These are phyloP conservation scores for Hypoxylon sp. DNA, from an alignment of 2,329 filamentous ascomycete genomes.

Conservation along the genomic window DNA sequence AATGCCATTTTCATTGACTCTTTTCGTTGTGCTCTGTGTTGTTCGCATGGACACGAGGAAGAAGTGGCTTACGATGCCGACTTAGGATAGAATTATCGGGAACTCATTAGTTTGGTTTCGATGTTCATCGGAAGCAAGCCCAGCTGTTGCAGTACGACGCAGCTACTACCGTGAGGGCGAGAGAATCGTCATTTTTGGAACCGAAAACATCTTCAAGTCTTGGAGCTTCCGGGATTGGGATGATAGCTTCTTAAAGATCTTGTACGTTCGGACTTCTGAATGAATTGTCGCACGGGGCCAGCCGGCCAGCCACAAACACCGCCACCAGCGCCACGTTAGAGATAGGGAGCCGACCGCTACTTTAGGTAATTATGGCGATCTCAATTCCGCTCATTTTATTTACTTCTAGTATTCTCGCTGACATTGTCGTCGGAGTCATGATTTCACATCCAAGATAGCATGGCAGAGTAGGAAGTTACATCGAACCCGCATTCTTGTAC, in stretches of 20 bases:
- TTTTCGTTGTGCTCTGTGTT: constrained; percentile 18
- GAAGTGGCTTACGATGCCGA: background rate
- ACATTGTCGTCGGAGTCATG: background rate
- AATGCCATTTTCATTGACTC: background rate
- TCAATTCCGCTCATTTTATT: background rate
- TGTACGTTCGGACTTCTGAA: background rate
- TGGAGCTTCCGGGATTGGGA: background rate
- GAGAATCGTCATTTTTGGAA: background rate
- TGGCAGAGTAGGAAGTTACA: background rate
- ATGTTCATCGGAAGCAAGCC: background rate
- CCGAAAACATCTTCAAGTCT: background rate
- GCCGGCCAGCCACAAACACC: background rate
- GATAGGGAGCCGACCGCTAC: no score
- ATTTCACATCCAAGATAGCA: background rate
- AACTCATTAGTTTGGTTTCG: background rate
- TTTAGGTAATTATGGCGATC: background rate
- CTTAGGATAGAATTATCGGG: no score
- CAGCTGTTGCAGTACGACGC: background rate
- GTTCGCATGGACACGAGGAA: constrained; percentile 5
- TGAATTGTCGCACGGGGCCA: background rate
- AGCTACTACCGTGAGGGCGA: background rate
- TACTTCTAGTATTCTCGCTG: background rate
- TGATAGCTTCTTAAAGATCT: background rate
- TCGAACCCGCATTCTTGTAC: background rate
- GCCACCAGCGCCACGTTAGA: background rate